These are phyloP conservation scores for Pleurotus salmoneostramineus DNA, from an alignment of 768 basidiomycete genomes.

Conservation along the genomic window DNA sequence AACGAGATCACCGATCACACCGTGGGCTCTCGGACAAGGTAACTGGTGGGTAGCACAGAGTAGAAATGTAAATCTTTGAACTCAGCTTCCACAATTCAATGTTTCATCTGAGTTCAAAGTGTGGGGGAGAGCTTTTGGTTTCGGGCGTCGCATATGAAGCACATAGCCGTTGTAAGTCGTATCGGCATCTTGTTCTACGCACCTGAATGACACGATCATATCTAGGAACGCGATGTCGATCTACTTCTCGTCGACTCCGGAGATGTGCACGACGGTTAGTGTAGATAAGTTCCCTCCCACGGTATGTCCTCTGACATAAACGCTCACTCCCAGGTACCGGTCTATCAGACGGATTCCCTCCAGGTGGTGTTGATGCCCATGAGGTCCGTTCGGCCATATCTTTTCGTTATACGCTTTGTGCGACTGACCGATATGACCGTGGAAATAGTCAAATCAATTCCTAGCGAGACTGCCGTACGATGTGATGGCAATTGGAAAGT, in stretches of 20 bases:
- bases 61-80: too few relatives aligned
- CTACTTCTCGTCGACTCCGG: conserved; percentile 80
- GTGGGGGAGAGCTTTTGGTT: too few relatives aligned
- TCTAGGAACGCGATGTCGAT: conserved; percentile 68
- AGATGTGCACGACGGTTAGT: conserved; percentile 66
- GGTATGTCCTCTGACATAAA: not conserved
- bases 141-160: conserved; percentile 69
- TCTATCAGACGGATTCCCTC: conserved; percentile 69
- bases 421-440: not conserved
- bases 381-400: conserved; percentile 38
- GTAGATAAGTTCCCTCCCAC: not conserved
- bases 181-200: not conserved
- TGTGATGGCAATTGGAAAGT: conserved; percentile 82
- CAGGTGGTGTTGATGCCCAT: conserved; percentile 68
- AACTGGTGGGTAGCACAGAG: too few relatives aligned
- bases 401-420: not conserved
- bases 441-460: conserved; percentile 64
- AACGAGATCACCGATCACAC: too few relatives aligned
- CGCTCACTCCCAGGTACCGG: conserved; percentile 54
- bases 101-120: too few relatives aligned
- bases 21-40: too few relatives aligned
- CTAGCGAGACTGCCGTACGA: conserved; percentile 76
- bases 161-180: conserved; percentile 49
- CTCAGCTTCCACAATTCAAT: too few relatives aligned
- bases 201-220: not conserved